A percentile compares a stretch with the other conserved stretches of the same genome.
Conservation (phyloP, 306 rosid species). For the cucumber (Cucumis sativus) region Cucumber_9930_V3 NC_026657.2:15523001-15523500, state of each 20-base stretch:
- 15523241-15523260: conserved; percentile 97
- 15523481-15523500: not conserved
- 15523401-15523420: conserved; percentile 13
- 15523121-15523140: not conserved
- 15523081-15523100: not conserved
- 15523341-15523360: conserved; percentile 90
- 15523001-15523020: not conserved
- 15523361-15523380: conserved; percentile 98
- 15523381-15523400: conserved; percentile 96
- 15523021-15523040: not conserved
- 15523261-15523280: conserved; percentile 95
- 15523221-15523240: conserved; percentile 39
- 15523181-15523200: not conserved
- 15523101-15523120: not conserved
- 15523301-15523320: conserved; percentile 97
- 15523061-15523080: not conserved
- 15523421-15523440: not conserved
- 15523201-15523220: conserved; percentile 5
- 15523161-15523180: not conserved
- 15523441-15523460: not conserved
- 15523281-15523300: conserved; percentile 95
- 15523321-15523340: conserved; percentile 92
- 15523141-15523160: not conserved
- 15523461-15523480: not conserved
- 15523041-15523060: not conserved